Conservation (phyloP, 768 basidiomycete species). For the Phylloporus scabripes region DNA sequence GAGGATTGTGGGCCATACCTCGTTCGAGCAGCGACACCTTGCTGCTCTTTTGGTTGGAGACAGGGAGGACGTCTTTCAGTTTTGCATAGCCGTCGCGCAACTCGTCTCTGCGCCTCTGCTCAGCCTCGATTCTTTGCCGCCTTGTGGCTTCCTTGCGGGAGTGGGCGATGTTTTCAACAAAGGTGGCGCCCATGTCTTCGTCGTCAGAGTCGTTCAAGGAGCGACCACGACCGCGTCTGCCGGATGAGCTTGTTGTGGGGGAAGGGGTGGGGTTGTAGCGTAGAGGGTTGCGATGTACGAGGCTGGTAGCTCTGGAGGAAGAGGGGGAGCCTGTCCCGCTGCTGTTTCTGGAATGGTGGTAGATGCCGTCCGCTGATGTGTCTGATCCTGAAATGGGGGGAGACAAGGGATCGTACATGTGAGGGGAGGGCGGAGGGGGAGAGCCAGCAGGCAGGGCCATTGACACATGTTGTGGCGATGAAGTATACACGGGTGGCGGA, state of each 20-base stretch:
- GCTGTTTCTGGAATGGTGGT: constrained; percentile 72
- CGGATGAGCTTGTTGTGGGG: constrained; percentile 65
- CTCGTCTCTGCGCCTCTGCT: constrained; percentile 84
- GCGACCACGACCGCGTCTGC: constrained; percentile 57
- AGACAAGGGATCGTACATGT: constrained; percentile 79
- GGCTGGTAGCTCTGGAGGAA: constrained; percentile 67
- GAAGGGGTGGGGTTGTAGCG: constrained; percentile 83
- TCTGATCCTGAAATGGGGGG: constrained; percentile 88
- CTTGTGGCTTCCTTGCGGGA: constrained; percentile 81
- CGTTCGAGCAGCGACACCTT: constrained; percentile 86
- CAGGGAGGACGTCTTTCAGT: constrained; percentile 80
- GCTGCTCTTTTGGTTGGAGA: constrained; percentile 86
- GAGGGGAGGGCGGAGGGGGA: constrained; percentile 71
- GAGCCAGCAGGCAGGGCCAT: constrained; percentile 59
- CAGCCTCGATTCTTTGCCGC: constrained; percentile 82
- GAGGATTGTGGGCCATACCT: constrained; percentile 44
- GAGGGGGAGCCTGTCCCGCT: constrained; percentile 70
- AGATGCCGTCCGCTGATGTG: constrained; percentile 77
- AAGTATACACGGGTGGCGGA: constrained; percentile 53
- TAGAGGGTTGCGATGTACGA: constrained; percentile 64
- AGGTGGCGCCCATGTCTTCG: constrained; percentile 63
- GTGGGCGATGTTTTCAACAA: constrained; percentile 67
- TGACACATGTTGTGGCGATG: constrained; percentile 62
- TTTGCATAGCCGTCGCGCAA: constrained; percentile 85
- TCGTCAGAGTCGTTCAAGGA: constrained; percentile 75